Conservation (phyloP, 108 stramenopile species). For the Hondaea fermentalgiana region DNA sequence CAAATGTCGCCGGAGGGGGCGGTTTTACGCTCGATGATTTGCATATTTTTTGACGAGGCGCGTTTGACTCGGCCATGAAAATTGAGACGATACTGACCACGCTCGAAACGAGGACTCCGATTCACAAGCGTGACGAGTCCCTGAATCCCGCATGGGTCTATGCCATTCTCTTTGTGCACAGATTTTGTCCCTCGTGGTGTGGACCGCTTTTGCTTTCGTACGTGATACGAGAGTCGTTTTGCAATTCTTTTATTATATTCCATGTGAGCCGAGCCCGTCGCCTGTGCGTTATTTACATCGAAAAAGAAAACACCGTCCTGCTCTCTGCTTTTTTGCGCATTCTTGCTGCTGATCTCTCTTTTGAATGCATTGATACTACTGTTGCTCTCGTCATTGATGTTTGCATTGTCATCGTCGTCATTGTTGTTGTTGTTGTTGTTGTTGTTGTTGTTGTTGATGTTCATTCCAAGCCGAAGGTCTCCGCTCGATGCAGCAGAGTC, state of each 20-base stretch:
- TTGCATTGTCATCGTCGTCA: too few relatives aligned
- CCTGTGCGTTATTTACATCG: background rate
- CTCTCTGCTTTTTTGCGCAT: too few relatives aligned
- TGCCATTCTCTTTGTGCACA: too few relatives aligned
- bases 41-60: background rate
- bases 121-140: background rate
- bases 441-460: too few relatives aligned
- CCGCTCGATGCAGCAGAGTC: too few relatives aligned
- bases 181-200: too few relatives aligned
- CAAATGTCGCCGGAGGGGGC: background rate
- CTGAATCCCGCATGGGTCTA: too few relatives aligned
- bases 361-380: too few relatives aligned
- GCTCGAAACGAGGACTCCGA: background rate
- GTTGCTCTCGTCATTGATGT: too few relatives aligned
- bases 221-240: background rate
- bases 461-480: too few relatives aligned
- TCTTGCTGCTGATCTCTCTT: too few relatives aligned
- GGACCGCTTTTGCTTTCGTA: background rate
- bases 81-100: background rate
- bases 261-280: background rate
- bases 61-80: background rate
- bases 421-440: too few relatives aligned
- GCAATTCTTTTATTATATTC: background rate
- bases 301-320: background rate
- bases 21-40: background rate